Conservation (phyloP, 495 filamentous ascomycete genomes). For the Evernia prunastri region DNA sequence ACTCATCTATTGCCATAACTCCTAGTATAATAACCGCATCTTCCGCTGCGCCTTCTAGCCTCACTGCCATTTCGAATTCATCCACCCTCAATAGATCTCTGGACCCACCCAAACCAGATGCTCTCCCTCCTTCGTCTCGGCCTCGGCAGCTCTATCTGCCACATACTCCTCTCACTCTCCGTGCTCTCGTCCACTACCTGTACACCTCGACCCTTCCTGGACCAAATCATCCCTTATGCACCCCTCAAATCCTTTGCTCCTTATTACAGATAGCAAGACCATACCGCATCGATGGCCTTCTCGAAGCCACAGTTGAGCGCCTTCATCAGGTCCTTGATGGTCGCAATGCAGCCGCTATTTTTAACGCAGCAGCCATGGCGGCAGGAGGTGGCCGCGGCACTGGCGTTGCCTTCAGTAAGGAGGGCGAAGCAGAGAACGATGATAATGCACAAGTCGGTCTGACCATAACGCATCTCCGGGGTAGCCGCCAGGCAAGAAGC, state of each 20-base stretch:
- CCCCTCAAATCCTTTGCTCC: conserved; percentile 91
- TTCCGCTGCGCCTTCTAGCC: conserved; percentile 49
- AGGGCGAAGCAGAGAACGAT: conserved; percentile 20
- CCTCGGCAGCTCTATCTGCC: conserved; percentile 88
- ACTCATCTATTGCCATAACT: conserved; percentile 81
- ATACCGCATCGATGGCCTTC: conserved; percentile 83
- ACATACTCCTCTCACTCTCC: conserved; percentile 80
- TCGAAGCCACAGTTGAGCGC: conserved; percentile 86
- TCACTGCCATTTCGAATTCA: conserved; percentile 38
- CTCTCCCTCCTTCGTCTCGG: conserved; percentile 60
- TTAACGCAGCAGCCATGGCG: conserved; percentile 97
- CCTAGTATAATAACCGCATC: conserved; percentile 58
- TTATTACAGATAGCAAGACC: conserved; percentile 89
- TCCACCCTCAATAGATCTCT: conserved; percentile 33
- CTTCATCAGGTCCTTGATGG: conserved; percentile 87
- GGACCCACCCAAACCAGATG: conserved; percentile 42
- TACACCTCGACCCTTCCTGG: conserved; percentile 85
- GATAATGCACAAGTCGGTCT: conserved; percentile 9
- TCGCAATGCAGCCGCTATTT: conserved; percentile 90
- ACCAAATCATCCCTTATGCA: conserved; percentile 70
- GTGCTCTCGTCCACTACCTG: conserved; percentile 82
- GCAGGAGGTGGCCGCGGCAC: conserved; percentile 81
- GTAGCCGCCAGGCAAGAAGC: conserved; percentile 9
- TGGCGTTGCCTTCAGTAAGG: conserved; percentile 34
- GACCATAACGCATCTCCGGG: conserved; percentile 12